Evolutionary conservation across 2,329 filamentous ascomycete genomes (phyloP), one percentile per base, ranked within the genome.

Genomic region (Xylariaceae sp.): DNA sequence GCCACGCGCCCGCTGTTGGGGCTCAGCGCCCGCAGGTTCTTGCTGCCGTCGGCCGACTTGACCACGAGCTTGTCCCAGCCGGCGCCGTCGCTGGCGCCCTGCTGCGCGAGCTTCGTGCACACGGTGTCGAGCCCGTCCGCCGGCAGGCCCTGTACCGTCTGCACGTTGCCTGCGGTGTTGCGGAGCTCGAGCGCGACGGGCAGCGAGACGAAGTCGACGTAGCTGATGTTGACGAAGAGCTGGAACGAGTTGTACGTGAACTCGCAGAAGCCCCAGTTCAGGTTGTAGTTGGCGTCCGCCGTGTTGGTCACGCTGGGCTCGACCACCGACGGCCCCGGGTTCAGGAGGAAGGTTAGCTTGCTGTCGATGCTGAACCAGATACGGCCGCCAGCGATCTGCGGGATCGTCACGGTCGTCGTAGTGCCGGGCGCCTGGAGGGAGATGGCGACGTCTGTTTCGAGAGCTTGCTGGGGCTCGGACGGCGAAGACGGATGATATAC

Each of bases 191-290:
- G 77, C 1, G 82, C 80, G 49, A 89, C 80, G n/a, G 88, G 86
- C 63, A 88, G 70, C 64, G 77, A 77, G 59, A 91, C 82, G 72
- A 93, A 93, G 75, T 93, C 89, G 50, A 93, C 90, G 69, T 89
- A 88, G 59, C 80, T 85, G 65, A 93, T 86, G 64, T 89, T 89
- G 64, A 83, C 85, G 67, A 84, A 90, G 4, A 89, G 73, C 70
- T 89, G 79, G 29, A 70, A 66, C 37, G 72, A 65, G 71, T 89
- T 89, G 73, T 81, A 88, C 16, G 86, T 88, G 65, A 89, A 86
- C 72, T 90, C 88, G 74, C 81, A 85, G 68, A 90, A 90, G 23
- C 79, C 81, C 87, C 87, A 90, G 56, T 78, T 73, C 44, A 81
- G 73, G 37, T 81, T 74, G 67, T 85, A 85, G 70, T 89, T 90